Evolutionary conservation across 2,329 filamentous ascomycete genomes (phyloP).

Genomic region (Trichoderma atroviride): DNA sequence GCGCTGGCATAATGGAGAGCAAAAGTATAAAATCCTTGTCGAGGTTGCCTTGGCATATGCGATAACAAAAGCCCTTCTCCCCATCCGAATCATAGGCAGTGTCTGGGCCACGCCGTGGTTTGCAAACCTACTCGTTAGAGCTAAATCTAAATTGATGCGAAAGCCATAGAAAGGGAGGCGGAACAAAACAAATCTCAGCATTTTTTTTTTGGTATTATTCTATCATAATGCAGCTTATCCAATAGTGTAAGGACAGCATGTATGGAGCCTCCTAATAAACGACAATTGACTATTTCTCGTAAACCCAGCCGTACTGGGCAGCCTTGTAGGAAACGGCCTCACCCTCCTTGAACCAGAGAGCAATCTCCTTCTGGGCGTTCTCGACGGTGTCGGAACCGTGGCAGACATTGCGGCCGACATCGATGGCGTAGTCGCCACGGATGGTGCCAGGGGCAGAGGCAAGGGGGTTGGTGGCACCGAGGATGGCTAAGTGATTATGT

Average conservation of each 20-base stretch:
- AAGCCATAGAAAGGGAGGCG: conserved; percentile 31
- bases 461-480: conserved; percentile 98
- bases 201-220: conserved; percentile 32
- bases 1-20: conserved; percentile 45
- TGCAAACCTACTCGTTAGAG: conserved; percentile 64
- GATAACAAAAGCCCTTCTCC: conserved; percentile 82
- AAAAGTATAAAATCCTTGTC: conserved; percentile 59
- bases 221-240: conserved; percentile 29
- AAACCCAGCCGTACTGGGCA: conserved; percentile 89
- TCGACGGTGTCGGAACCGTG: conserved; percentile 99
- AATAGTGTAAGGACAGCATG: neutral
- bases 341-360: conserved; percentile 92
- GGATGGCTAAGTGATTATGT: conserved; percentile 62
- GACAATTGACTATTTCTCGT: conserved; percentile 73
- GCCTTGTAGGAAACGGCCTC: conserved; percentile 86
- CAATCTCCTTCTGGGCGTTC: conserved; percentile 99
- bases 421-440: conserved; percentile 88
- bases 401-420: conserved; percentile 93
- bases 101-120: conserved; percentile 94
- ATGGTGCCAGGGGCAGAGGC: conserved; percentile 96
- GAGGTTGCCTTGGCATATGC: conserved; percentile 88
- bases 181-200: conserved; percentile 8
- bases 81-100: conserved; percentile 74
- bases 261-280: neutral
- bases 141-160: conserved; percentile 38